phyloP scores from a whole-genome alignment of 768 basidiomycete species.

The Hygrocybe coccinea region DNA sequence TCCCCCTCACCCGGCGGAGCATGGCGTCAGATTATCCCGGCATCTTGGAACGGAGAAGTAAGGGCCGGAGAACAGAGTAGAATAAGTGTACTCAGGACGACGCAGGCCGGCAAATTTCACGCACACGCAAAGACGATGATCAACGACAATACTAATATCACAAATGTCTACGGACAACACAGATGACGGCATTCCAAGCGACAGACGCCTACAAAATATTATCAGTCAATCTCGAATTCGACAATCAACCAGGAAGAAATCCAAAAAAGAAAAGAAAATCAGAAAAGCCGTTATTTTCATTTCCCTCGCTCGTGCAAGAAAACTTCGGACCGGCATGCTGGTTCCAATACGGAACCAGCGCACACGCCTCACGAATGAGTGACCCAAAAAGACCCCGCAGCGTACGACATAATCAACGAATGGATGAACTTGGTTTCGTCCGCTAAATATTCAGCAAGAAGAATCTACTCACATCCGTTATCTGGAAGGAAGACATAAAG shows the following conservation, averaged over 20 bases:
- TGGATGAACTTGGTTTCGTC: constrained; percentile 85
- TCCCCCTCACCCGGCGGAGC: too few relatives aligned
- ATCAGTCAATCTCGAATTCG: background rate
- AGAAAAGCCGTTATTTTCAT: constrained; percentile 69
- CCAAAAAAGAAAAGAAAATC: constrained; percentile 29
- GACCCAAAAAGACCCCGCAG: constrained; percentile 31
- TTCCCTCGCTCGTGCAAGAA: constrained; percentile 32
- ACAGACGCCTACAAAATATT: too few relatives aligned
- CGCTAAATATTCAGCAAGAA: constrained; percentile 12
- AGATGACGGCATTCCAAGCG: too few relatives aligned
- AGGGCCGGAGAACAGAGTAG: too few relatives aligned
- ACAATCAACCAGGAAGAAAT: background rate
- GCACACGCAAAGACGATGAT: too few relatives aligned
- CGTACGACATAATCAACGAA: constrained; percentile 60
- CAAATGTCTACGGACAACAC: too few relatives aligned
- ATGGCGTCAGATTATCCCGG: too few relatives aligned
- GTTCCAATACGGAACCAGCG: constrained; percentile 47
- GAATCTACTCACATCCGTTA: constrained; percentile 19
- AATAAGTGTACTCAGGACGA: too few relatives aligned
- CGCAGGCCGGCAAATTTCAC: too few relatives aligned
- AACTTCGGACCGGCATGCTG: constrained; percentile 32
- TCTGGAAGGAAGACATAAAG: background rate
- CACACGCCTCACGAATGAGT: constrained; percentile 32
- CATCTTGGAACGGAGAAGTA: too few relatives aligned
- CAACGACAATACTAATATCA: too few relatives aligned